Base-by-base conservation (phyloP, 1,139 yeast genomes). In the Yamadazyma diddensiae region DNA sequence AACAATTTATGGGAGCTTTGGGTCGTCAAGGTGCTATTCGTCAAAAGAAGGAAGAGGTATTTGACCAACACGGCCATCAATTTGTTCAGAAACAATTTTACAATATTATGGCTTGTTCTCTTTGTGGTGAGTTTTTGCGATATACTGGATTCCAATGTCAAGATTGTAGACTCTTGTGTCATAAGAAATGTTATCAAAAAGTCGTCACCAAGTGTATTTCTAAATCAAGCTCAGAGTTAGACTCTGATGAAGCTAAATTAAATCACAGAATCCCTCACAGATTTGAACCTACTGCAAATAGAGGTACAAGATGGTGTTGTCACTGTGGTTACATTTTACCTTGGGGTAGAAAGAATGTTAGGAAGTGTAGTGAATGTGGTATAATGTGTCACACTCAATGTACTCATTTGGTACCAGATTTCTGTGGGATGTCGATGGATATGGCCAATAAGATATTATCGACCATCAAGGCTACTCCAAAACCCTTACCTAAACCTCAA, bases 11-110 rank as follows among this genome's bases (percentile, higher is more conserved):
- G 58, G 87, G 84, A 13, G 87, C 86, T 0, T 74, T 92, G 42
- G 97, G 96, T 14, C 95, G 98, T 70, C 96, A 90, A 56, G 97
- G 97, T 62, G 98, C 98, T 39, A 92, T 92, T 46, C 82, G 96
- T 51, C 94, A 87, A 59, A 80, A 86, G 66, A 90, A 90, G 51
- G 97, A 90, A 53, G 97, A 90, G 51, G 87, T 92, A 1, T 87
- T 80, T 55, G 97, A 90, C 59, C 94, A 92, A 52, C 95, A 87
- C 53, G 98, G 98, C 10, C 98, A 92, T 62, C 94, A 87, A 57
- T 92, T 92, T 64, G 94, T 87, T 24, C 96, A 87, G 55, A 92
- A 87, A 48, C 96, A 88, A 55, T 88, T 92, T 54, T 92, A 92
- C 70, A 87, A 86, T 48, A 86, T 92, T 49, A 92, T 92, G 97